Evolutionary conservation across 2,329 filamentous ascomycete genomes (phyloP).

Genomic region (Fusarium hainanense): DNA sequence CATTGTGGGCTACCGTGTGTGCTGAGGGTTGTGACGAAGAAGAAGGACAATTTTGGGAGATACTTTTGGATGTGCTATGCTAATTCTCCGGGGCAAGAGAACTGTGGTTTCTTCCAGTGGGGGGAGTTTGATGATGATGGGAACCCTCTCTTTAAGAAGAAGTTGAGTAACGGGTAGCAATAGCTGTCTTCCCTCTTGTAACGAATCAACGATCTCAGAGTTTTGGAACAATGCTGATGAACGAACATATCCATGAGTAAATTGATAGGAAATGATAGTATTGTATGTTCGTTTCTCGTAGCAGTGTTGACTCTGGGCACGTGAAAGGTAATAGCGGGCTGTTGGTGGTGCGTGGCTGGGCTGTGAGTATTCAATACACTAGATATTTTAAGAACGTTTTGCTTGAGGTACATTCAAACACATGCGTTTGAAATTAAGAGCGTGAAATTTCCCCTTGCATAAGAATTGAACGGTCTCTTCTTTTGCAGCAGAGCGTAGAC

Average conservation of each 20-base stretch:
- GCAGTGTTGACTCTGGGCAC: no score
- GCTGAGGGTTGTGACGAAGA: slow-evolving; percentile 82
- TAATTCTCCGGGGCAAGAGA: slow-evolving; percentile 74
- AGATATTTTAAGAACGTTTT: no score
- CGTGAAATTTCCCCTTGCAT: accelerated
- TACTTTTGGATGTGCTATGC: slow-evolving; percentile 97
- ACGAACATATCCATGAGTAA: neutral
- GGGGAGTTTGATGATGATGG: slow-evolving; percentile 89
- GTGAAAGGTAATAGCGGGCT: neutral
- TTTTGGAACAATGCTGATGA: neutral
- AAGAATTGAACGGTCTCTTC: neutral
- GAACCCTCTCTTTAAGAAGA: slow-evolving; percentile 62
- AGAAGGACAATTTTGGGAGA: slow-evolving; percentile 77
- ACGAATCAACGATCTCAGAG: neutral
- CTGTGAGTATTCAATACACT: neutral
- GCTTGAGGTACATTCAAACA: no score
- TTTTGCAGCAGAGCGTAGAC: neutral
- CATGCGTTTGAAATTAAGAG: slow-evolving; percentile 22
- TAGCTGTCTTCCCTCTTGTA: neutral
- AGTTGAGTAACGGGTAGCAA: neutral
- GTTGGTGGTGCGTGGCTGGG: no score
- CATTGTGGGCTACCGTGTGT: slow-evolving; percentile 75
- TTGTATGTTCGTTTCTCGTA: no score
- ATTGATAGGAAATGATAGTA: neutral
- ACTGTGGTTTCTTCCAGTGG: slow-evolving; percentile 86